These are phyloP conservation scores for Coniochaeta ligniaria DNA, from an alignment of 2,329 filamentous ascomycete genomes.

Conservation along the genomic window DNA sequence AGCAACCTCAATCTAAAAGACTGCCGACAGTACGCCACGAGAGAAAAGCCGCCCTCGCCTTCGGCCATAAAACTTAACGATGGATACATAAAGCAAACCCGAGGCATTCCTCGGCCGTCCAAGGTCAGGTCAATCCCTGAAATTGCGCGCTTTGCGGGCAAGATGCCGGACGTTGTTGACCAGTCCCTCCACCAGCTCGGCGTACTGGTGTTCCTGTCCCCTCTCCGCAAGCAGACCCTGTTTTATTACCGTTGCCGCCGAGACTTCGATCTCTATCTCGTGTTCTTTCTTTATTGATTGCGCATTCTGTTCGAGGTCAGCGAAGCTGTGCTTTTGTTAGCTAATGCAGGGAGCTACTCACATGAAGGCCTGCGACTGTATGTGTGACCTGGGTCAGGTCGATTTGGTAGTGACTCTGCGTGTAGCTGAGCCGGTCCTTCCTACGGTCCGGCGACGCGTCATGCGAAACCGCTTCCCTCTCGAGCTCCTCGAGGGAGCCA, in stretches of 20 bases:
- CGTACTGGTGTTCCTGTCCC: conserved; percentile 51
- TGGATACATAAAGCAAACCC: too few species aligned
- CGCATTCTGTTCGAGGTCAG: conserved; percentile 21
- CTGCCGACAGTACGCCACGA: background rate
- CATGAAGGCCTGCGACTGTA: conserved; percentile 13
- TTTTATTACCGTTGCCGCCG: conserved; percentile 54
- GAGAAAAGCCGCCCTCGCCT: background rate
- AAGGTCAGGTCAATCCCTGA: background rate
- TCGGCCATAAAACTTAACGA: too few species aligned
- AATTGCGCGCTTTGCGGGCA: conserved; percentile 23
- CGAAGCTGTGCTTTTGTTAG: too few species aligned
- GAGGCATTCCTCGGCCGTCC: too few species aligned
- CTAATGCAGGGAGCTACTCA: too few species aligned
- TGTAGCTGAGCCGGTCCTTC: conserved; percentile 90
- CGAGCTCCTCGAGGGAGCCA: conserved; percentile 54
- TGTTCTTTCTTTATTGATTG: conserved; percentile 56
- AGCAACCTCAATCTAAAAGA: background rate
- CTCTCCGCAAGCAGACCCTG: conserved; percentile 53
- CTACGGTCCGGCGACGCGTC: conserved; percentile 52
- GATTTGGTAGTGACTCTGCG: conserved; percentile 78
- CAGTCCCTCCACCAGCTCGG: conserved; percentile 63
- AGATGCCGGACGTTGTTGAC: conserved; percentile 65
- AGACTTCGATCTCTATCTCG: conserved; percentile 74
- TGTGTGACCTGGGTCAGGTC: conserved; percentile 86
- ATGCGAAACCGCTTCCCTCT: conserved; percentile 27